Evolutionary conservation across 805 yeast genomes (phyloP).

Genomic region (Dipodascus albidus): DNA sequence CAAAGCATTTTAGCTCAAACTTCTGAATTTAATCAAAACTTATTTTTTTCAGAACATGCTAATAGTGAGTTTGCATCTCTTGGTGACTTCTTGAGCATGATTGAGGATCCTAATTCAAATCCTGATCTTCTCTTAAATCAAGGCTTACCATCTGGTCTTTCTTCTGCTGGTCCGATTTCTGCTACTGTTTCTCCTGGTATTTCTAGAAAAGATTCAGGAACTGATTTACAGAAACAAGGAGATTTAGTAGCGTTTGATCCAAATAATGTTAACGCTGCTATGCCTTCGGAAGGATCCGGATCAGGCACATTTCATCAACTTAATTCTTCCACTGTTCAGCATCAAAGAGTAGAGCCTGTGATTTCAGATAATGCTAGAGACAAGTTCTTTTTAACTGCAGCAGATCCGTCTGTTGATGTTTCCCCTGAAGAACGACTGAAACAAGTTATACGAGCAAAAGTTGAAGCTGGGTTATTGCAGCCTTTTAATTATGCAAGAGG

Average conservation of each 20-base stretch:
- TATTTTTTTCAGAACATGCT: conserved; percentile 82
- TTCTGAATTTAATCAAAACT: conserved; percentile 20
- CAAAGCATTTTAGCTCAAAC: conserved; percentile 13
- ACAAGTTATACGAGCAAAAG: conserved; percentile 86
- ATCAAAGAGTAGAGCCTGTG: conserved; percentile 4
- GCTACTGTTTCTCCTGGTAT: conserved; percentile 3
- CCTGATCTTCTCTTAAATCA: background rate
- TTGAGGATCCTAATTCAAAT: conserved; percentile 52
- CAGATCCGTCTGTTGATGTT: conserved; percentile 90
- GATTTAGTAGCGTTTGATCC: conserved; percentile 1
- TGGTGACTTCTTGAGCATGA: conserved; percentile 79
- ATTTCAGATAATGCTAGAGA: conserved; percentile 53
- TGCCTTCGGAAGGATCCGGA: background rate
- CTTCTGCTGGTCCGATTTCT: background rate
- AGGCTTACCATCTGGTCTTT: background rate
- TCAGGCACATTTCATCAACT: background rate
- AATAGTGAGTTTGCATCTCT: conserved; percentile 86
- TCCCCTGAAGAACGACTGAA: conserved; percentile 89
- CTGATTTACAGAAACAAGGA: conserved; percentile 3
- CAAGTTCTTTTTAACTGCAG: conserved; percentile 89
- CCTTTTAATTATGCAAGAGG: conserved; percentile 94
- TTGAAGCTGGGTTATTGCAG: conserved; percentile 83
- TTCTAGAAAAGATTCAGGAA: background rate
- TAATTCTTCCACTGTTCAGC: conserved; percentile 2
- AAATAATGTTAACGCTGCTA: background rate